Evolutionary conservation across 225 moss, liverwort and hornwort genomes (phyloP), one percentile per base, ranked within the genome.

Genomic region (Ulota crispa): DNA sequence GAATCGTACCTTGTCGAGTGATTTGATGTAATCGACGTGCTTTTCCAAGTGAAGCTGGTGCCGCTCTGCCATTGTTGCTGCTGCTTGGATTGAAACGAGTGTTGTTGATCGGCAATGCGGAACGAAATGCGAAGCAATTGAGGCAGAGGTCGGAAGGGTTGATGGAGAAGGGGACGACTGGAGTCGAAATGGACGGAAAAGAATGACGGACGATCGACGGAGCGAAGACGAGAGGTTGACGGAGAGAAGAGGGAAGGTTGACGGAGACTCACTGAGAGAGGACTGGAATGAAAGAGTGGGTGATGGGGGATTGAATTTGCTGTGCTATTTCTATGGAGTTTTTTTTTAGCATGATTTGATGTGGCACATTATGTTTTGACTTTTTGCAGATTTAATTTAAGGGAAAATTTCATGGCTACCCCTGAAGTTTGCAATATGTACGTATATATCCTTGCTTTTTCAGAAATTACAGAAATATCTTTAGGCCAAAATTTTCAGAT

Each of bases 11-110:
- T 95, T 97, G 70, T 97, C 93, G 13, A 97, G 82, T 15, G 95
- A 95, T 85, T 94, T 95, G 81, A 94, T 95, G 80, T 95, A 95
- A 50, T 87, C 85, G 21, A 94, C 94, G 88, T 95, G 94, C 72
- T 93, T 95, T 5, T 94, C 89, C 73, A 93, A 84, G 68, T 94
- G 82, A 21, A 95, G 63, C 45, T 62, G 76, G 34, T 84, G 50
- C 18, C 16, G 85, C 32, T 77, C 60, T 14, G 62, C 71, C 85
- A 82, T 87, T 27, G 42, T 1, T 39, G 21, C 61, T 77, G 65
- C 39, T 71, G 21, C 63, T 67, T 68, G 45, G 19, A 82, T 86
- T 23, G 18, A 78, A 41, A 70, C 9, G 41, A 9, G 57, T 70
- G 54, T 6, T 70, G 34, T 64, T 72, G 13, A 41, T 42, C 53